Evolutionary conservation across 495 filamentous ascomycete species (phyloP).

Genomic region (Apodospora peruviana): DNA sequence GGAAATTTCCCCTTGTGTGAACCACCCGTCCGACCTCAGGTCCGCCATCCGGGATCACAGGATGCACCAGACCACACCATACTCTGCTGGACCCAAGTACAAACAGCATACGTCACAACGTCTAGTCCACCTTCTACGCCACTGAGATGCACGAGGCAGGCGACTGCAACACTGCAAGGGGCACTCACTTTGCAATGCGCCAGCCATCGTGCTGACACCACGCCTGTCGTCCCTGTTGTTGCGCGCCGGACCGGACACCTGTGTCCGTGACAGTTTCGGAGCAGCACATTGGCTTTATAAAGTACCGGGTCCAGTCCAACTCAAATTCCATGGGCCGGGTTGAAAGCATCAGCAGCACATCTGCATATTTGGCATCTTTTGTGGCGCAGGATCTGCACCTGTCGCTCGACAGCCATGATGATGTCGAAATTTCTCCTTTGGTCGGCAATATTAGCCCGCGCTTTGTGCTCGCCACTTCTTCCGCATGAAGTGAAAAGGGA

Average conservation of each 20-base stretch:
- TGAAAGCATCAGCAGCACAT: constrained; percentile 14
- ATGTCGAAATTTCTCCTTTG: constrained; percentile 10
- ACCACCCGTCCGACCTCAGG: background rate
- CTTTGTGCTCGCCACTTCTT: constrained; percentile 10
- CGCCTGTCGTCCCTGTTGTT: constrained; percentile 1
- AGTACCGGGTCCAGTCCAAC: constrained; percentile 6
- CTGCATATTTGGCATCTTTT: constrained; percentile 12
- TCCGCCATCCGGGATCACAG: constrained; percentile 10
- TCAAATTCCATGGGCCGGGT: constrained; percentile 13
- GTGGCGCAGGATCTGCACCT: constrained; percentile 4
- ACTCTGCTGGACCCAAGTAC: background rate
- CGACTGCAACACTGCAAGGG: constrained; percentile 22
- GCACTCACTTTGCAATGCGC: constrained; percentile 5
- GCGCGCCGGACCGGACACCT: constrained; percentile 12
- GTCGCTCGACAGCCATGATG: constrained; percentile 14
- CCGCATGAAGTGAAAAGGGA: background rate
- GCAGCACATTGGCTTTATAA: constrained; percentile 13
- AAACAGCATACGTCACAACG: constrained; percentile 5
- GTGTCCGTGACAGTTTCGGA: constrained; percentile 10
- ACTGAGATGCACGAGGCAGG: constrained; percentile 20
- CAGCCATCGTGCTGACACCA: constrained; percentile 8
- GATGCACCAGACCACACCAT: constrained; percentile 4
- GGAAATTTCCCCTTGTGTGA: background rate
- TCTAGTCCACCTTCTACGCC: constrained; percentile 11
- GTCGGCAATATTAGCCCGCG: constrained; percentile 9